These are phyloP conservation scores for Backusella mclennaniae DNA, from an alignment of 192 early-diverging fungal genomes.

Conservation along the genomic window DNA sequence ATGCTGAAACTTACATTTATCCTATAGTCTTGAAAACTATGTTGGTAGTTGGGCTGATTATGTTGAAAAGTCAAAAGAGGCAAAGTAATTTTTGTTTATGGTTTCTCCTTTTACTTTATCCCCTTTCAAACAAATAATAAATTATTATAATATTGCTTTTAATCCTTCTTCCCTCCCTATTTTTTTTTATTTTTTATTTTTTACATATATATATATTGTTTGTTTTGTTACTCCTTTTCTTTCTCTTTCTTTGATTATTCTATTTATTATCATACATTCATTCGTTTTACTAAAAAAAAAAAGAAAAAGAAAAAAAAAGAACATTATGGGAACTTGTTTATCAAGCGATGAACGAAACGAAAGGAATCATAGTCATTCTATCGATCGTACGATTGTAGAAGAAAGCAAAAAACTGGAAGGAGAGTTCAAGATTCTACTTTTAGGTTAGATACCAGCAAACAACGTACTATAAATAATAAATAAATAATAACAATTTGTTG, in stretches of 20 bases:
- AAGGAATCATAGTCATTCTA: conserved; percentile 49
- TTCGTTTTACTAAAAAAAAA: not conserved
- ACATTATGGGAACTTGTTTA: conserved; percentile 65
- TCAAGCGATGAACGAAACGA: conserved; percentile 61
- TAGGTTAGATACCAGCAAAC: conserved; percentile 45
- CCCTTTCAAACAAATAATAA: conserved; percentile 5
- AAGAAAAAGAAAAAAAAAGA: not conserved
- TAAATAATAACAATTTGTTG: not conserved
- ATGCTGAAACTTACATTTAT: not conserved
- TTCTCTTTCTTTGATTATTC: not conserved
- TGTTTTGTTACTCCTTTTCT: not conserved
- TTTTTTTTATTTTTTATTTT: not conserved
- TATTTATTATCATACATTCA: not conserved
- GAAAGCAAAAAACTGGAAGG: conserved; percentile 58
- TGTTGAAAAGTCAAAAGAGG: conserved; percentile 38
- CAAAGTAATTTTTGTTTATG: not conserved
- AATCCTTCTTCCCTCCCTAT: not conserved
- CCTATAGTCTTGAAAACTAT: conserved; percentile 43
- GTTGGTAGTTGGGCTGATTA: conserved; percentile 52
- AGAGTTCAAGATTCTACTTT: conserved; percentile 72
- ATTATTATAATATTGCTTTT: conserved; percentile 13
- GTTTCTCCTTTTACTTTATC: conserved; percentile 9
- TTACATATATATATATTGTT: not conserved
- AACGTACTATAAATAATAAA: not conserved
- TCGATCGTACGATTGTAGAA: conserved; percentile 64